Percentiles rank a stretch among this genome's conserved stretches.
These are phyloP conservation scores for Exophiala alcalophila DNA, from an alignment of 2,329 filamentous ascomycete genomes.

Conservation along the genomic window DNA sequence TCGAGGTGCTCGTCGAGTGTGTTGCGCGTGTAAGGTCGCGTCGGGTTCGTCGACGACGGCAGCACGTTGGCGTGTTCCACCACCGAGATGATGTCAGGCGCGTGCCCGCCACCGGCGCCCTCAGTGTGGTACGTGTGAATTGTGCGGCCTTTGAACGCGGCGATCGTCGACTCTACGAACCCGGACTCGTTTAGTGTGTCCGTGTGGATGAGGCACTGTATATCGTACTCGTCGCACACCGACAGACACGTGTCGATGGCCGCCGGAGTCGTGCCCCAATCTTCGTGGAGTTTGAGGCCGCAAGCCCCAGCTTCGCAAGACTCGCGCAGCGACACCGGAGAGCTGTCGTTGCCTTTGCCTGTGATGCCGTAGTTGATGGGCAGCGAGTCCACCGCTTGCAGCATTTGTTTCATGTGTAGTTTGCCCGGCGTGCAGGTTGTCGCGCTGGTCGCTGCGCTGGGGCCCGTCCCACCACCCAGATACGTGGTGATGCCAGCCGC, in stretches of 20 bases:
- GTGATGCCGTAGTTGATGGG: slow-evolving; percentile 90
- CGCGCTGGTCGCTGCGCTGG: slow-evolving; percentile 85
- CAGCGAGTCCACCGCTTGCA: slow-evolving; percentile 77
- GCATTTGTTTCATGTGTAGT: slow-evolving; percentile 80
- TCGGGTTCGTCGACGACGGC: slow-evolving; percentile 88
- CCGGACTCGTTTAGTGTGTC: slow-evolving; percentile 95
- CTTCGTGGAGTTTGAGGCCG: slow-evolving; percentile 91
- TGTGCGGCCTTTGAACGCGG: slow-evolving; percentile 77
- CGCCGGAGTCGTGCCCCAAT: slow-evolving; percentile 89
- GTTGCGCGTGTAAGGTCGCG: slow-evolving; percentile 83
- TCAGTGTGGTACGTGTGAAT: slow-evolving; percentile 98
- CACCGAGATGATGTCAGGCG: slow-evolving; percentile 91
- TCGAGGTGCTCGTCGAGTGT: slow-evolving; percentile 95
- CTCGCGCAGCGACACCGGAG: slow-evolving; percentile 67
- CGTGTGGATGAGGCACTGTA: slow-evolving; percentile 92
- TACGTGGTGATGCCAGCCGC: slow-evolving; percentile 85
- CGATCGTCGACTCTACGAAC: slow-evolving; percentile 90
- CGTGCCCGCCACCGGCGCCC: slow-evolving; percentile 90
- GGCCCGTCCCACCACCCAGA: slow-evolving; percentile 86
- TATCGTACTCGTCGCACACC: slow-evolving; percentile 86
- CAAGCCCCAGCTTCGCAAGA: slow-evolving; percentile 81
- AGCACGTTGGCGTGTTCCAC: slow-evolving; percentile 87
- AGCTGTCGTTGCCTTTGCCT: slow-evolving; percentile 87
- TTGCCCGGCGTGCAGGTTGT: slow-evolving; percentile 90
- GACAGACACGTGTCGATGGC: slow-evolving; percentile 83